A percentile compares a stretch with the other conserved stretches of the same genome.
phyloP scores from a whole-genome alignment of 2,329 filamentous ascomycete genomes.

The Monilinia fructicola region DNA sequence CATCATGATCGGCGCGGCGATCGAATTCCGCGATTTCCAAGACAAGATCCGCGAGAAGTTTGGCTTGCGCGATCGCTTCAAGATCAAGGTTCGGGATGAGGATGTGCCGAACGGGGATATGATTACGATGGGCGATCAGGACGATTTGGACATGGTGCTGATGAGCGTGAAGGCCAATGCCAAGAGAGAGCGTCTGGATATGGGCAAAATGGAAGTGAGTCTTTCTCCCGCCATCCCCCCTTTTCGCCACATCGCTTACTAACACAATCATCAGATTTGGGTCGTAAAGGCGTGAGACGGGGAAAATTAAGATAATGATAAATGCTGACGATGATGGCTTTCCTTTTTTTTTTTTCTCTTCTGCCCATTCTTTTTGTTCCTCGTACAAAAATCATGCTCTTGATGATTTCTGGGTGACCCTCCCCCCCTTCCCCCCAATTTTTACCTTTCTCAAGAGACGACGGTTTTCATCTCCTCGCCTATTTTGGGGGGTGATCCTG shows the following conservation, averaged over 20 bases:
- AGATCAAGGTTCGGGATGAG: constrained; percentile 86
- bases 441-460: background rate
- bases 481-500: background rate
- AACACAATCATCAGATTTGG: constrained; percentile 36
- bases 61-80: constrained; percentile 72
- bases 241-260: constrained; percentile 17
- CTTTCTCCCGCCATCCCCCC: background rate
- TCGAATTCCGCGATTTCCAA: constrained; percentile 75
- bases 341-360: background rate
- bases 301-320: constrained; percentile 16
- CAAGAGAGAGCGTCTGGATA: constrained; percentile 71
- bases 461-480: background rate
- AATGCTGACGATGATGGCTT: constrained; percentile 20
- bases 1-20: constrained; percentile 74
- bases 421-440: background rate
- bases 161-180: constrained; percentile 66
- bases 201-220: constrained; percentile 93
- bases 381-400: background rate
- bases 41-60: constrained; percentile 86
- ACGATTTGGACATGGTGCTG: constrained; percentile 89
- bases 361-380: no score
- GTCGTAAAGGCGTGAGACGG: constrained; percentile 21
- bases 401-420: background rate
- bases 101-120: constrained; percentile 76
- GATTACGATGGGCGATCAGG: constrained; percentile 96